Conservation (phyloP, 2,329 filamentous ascomycete genomes). For the Botrytis medusae region DNA sequence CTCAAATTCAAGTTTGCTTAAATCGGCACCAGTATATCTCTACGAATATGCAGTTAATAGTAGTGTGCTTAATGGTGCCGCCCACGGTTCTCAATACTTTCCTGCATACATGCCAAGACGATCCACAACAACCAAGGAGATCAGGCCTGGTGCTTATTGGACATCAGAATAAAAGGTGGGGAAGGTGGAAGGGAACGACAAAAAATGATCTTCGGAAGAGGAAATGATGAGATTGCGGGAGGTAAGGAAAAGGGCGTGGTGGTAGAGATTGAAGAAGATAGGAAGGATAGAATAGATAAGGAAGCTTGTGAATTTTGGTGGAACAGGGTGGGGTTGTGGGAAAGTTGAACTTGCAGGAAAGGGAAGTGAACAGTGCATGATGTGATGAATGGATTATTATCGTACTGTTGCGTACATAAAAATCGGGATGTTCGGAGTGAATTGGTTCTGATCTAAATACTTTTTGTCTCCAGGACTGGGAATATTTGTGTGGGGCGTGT, state of each 20-base stretch:
- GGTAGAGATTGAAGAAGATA: slow-evolving; percentile 42
- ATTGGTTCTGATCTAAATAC: not conserved
- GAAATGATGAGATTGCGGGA: slow-evolving; percentile 55
- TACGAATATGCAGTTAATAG: slow-evolving; percentile 59
- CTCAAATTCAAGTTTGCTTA: not conserved
- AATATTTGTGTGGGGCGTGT: not conserved
- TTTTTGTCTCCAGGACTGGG: not conserved
- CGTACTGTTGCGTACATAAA: not conserved
- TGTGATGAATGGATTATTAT: not conserved
- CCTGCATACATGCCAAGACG: too few relatives aligned
- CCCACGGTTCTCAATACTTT: slow-evolving; percentile 48
- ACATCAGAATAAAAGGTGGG: slow-evolving; percentile 32
- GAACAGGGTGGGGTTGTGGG: slow-evolving; percentile 48
- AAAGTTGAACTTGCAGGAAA: not conserved
- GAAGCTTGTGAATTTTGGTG: slow-evolving; percentile 62
- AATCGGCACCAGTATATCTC: slow-evolving; percentile 47
- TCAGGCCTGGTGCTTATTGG: slow-evolving; percentile 38
- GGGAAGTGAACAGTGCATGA: not conserved
- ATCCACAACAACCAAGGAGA: slow-evolving; percentile 25
- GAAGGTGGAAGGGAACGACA: slow-evolving; percentile 21
- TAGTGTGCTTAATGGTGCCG: slow-evolving; percentile 39
- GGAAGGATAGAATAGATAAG: slow-evolving; percentile 45
- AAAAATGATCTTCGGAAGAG: slow-evolving; percentile 55
- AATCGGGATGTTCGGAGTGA: not conserved
- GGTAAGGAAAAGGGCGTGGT: slow-evolving; percentile 44